Conservation (phyloP, 768 basidiomycete genomes). For the Mycena albidolilacea region DNA sequence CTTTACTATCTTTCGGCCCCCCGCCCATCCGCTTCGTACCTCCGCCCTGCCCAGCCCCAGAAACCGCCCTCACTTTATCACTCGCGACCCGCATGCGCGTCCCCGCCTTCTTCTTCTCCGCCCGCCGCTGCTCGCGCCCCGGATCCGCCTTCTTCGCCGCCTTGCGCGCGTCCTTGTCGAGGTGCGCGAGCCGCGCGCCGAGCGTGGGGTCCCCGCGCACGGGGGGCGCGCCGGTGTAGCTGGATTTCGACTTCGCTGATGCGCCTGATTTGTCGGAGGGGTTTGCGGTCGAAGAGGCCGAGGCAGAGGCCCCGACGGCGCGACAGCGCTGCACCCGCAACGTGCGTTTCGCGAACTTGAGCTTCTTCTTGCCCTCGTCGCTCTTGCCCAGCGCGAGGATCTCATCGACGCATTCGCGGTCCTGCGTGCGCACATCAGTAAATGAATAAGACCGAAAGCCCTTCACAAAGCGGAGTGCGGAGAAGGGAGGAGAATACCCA, state of each 20-base stretch:
- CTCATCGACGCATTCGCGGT: conserved; percentile 93
- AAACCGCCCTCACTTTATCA: conserved; percentile 36
- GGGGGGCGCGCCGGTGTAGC: conserved; percentile 44
- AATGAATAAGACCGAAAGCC: conserved; percentile 19
- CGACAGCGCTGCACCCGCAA: conserved; percentile 94
- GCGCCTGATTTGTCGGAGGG: conserved; percentile 34
- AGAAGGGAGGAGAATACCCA: conserved; percentile 55
- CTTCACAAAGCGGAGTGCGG: not conserved
- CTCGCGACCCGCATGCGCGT: conserved; percentile 55
- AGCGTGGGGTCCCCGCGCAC: conserved; percentile 88
- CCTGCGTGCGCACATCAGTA: conserved; percentile 60
- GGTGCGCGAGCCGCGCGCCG: conserved; percentile 81
- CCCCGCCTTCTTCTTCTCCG: conserved; percentile 92
- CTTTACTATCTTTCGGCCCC: conserved; percentile 34
- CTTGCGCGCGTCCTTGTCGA: conserved; percentile 92
- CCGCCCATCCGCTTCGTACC: conserved; percentile 32
- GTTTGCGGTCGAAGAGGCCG: conserved; percentile 43
- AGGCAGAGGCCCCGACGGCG: conserved; percentile 58
- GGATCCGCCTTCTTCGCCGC: conserved; percentile 82
- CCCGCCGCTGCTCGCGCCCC: conserved; percentile 84
- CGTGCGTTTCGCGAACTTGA: conserved; percentile 95
- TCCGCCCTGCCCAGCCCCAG: not conserved
- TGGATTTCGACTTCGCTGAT: conserved; percentile 19
- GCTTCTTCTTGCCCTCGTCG: conserved; percentile 55
- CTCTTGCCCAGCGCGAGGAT: conserved; percentile 82